Base-by-base conservation (phyloP, 2,329 filamentous ascomycete genomes). In the Fusarium transvaalense region DNA sequence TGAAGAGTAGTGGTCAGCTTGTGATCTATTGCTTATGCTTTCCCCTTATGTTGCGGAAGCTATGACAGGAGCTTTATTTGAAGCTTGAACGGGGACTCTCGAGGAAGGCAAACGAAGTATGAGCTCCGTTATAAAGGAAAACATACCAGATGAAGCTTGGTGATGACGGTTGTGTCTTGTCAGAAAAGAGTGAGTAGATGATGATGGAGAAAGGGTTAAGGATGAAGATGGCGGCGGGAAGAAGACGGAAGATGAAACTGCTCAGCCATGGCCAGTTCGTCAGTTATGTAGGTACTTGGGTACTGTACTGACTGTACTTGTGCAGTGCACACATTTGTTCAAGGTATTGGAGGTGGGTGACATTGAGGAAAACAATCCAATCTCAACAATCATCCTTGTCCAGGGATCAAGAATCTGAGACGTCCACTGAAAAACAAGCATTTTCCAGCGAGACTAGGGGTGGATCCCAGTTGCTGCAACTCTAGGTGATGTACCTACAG, bases 361-460 rank as follows among this genome's bases (percentile, higher is more conserved):
- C 61, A 64, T 61, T 62, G 41, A 14, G 31, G 27, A 42, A 38
- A 47, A 47, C 54, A 51, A 41, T 41, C 56, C 56, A 68, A 68
- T 68, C 66, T 68, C 61, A 59, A 66, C 61, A 69, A 62, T 65
- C 61, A 65, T 60, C 59, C 57, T 56, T 63, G 60, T 38, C 52
- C 65, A 67, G 32, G 59, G 65, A 55, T 52, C 43, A 38, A 25
- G 52, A 37, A 63, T 53, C 57, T 59, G 46, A 62, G 39, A 51
- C 57, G 54, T 54, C 66, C 66, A 69, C 62, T 69, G 66, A 69
- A 62, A 67, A 70, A 59, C 48, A 69, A 69, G 66, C 61, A 57
- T 63, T 63, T 69, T 51, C 9, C 34, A 51, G 47, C 23, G 21
- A 19, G 23, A 38, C 52, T 58, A 69, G 66, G 66, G 56, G 66